Base-by-base conservation (phyloP, 1,139 yeast genomes). In the Pichia sp. region DNA sequence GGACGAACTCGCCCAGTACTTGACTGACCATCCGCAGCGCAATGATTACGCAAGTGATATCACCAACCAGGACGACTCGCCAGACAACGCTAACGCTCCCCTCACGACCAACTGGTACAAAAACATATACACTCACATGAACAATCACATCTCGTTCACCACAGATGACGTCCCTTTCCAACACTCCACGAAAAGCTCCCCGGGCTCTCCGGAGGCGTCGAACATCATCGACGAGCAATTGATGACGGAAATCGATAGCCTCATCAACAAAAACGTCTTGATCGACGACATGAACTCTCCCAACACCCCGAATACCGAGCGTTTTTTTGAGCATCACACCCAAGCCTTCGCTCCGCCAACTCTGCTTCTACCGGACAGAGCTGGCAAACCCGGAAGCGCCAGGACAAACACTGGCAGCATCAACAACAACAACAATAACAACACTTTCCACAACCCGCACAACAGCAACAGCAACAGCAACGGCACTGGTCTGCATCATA, bases 211-310 rank as follows among this genome's bases (percentile, higher is more conserved):
- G 7, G 13, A 15, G 13, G 11, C 23, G 16, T 36, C 41, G 26
- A 34, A 15, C 40, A 30, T 29, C 11, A 30, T 49, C 32, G 55
- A 53, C 26, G 47, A 45, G 30, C 45, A 45, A 4, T 41, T 53
- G 26, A 19, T 53, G 23, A 7, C 41, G 8, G 54, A 54, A 36
- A 51, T 54, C 15, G 57, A 51, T 32, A 36, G 31, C 10, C 16
- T 49, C 15, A 49, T 43, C 40, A 41, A 34, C 38, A 49, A 40
- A 30, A 46, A 30, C 15, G 38, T 8, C 11, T 30, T 16, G 13
- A n/a, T 2, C n/a, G 42, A 8, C 30, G 40, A 46, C 26, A 5
- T 16, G 11, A 15, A 46, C 40, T 36, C 40, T 32, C 23, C 49
- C 15, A 30, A 16, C n/a, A 31, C 29, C 23, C 45, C 45, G 6